Evolutionary conservation across 805 yeast species (phyloP).

Genomic region (Cyberlindnera galapagoensis): DNA sequence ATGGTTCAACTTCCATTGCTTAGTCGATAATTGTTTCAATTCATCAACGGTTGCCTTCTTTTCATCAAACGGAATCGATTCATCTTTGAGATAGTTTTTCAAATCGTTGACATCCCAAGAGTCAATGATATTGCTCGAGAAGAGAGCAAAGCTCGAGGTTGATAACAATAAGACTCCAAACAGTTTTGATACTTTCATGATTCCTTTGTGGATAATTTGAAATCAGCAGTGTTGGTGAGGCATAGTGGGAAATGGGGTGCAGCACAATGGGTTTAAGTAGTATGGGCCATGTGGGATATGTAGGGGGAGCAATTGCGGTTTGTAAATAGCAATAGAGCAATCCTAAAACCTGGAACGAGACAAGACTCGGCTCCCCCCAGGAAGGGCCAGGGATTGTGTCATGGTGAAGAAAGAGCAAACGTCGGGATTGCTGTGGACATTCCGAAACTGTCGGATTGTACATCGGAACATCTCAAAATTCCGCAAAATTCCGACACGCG

Average conservation of each 20-base stretch:
- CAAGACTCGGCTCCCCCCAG: no score
- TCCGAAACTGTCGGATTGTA: no score
- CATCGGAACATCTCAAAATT: no score
- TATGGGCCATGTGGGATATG: no score
- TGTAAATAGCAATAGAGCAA: no score
- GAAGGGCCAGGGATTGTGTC: no score
- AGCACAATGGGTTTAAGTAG: no score
- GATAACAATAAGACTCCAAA: conserved; percentile 12
- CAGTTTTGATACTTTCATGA: conserved; percentile 9
- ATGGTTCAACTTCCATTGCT: conserved; percentile 22
- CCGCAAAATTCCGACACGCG: no score
- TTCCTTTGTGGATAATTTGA: neutral
- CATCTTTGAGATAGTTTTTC: conserved; percentile 28
- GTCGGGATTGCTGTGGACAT: no score
- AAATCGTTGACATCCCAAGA: conserved; percentile 31
- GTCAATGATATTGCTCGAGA: conserved; percentile 10
- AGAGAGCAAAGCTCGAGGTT: conserved; percentile 8
- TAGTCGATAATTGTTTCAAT: conserved; percentile 23
- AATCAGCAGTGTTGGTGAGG: conserved; percentile 1
- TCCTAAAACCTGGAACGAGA: no score
- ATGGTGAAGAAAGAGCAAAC: no score
- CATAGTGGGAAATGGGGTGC: neutral
- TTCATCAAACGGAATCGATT: conserved; percentile 19
- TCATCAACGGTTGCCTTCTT: conserved; percentile 19
- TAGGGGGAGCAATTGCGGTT: no score